Base-by-base conservation (phyloP, 768 basidiomycete genomes). In the Lactarius hengduanensis region DNA sequence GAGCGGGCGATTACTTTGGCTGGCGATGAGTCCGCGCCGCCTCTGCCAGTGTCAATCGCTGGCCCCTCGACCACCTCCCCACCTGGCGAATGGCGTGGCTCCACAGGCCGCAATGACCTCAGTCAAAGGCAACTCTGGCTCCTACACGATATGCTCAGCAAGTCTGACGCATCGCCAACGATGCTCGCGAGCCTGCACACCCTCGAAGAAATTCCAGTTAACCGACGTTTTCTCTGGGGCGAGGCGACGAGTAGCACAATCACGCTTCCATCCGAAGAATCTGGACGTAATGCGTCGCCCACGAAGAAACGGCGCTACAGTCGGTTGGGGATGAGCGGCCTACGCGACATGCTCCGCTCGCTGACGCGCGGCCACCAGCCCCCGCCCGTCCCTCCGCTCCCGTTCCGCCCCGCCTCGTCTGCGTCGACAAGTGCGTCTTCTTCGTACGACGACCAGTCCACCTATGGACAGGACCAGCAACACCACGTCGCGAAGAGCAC, bases 41-140 rank as follows among this genome's bases (percentile, higher is more conserved):
- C 70, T 10, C 70, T 57, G 36, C 63, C 56, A 32, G 63, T 45
- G 16, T 61, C 61, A 18, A 64, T 26, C 53, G 71, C 40, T 70
- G 80, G 34, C 68, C 79, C 40, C 61, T 78, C 41, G 67, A 71
- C 68, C 18, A 71, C 70, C 13, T 80, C 78, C 41, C 79, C 81
- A 0, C 77, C 80, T 7, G 60, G 74, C 71, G 20, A 76, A 65
- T 94, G 92, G 92, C 80, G 89, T 2, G 90, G 90, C 0, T 91
- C 92, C 7, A 90, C 90, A 0, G 92, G 92, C 2, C 81, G 91
- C 57, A 87, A 92, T 69, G 94, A 95, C 72, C 83, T 96, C 61
- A 92, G 86, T 68, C 87, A 89, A 65, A 83, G 94, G 8, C 93
- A 96, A 74, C 80, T 96, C 1, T 79, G 84, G 34, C 79, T 96